phyloP scores from a whole-genome alignment of 805 yeast species.

The Lipomyces orientalis region DNA sequence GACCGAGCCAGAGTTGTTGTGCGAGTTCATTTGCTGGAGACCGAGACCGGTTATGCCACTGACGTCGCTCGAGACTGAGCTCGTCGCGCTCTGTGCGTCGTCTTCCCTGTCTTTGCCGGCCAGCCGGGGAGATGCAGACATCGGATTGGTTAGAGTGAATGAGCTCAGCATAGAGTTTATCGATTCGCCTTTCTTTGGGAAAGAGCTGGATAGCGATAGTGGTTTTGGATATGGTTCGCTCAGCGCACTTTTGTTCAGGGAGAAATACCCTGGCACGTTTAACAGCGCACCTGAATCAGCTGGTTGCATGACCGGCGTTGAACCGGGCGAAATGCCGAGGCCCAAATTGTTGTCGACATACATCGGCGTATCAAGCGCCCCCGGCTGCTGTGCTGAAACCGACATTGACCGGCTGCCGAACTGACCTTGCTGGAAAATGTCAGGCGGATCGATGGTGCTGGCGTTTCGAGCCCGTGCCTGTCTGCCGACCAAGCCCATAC shows the following conservation, averaged over 20 bases:
- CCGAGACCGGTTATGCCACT: slow-evolving; percentile 16
- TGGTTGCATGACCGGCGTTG: slow-evolving; percentile 29
- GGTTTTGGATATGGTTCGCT: slow-evolving; percentile 15
- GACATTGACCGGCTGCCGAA: slow-evolving; percentile 21
- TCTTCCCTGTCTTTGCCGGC: background rate
- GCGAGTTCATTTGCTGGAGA: slow-evolving; percentile 7
- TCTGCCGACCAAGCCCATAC: slow-evolving; percentile 86
- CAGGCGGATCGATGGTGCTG: slow-evolving; percentile 26
- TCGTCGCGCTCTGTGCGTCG: slow-evolving; percentile 17
- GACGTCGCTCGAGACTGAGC: slow-evolving; percentile 24
- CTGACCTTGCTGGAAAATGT: slow-evolving; percentile 25
- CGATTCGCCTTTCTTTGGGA: slow-evolving; percentile 21
- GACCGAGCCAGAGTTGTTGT: slow-evolving; percentile 3
- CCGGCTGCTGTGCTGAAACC: slow-evolving; percentile 26
- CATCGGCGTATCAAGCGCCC: slow-evolving; percentile 27
- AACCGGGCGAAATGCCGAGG: slow-evolving; percentile 28
- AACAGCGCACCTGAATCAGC: slow-evolving; percentile 4
- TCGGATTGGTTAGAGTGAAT: slow-evolving; percentile 21
- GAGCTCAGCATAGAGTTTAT: slow-evolving; percentile 31
- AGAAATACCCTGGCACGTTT: slow-evolving; percentile 35
- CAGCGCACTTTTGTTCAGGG: slow-evolving; percentile 22
- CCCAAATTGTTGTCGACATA: slow-evolving; percentile 23
- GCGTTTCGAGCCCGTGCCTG: slow-evolving; percentile 49
- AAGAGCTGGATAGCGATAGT: background rate
- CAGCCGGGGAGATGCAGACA: slow-evolving; percentile 2